Base-by-base conservation (phyloP, 2,329 filamentous ascomycete genomes). In the Metarhizium robertsii region DNA sequence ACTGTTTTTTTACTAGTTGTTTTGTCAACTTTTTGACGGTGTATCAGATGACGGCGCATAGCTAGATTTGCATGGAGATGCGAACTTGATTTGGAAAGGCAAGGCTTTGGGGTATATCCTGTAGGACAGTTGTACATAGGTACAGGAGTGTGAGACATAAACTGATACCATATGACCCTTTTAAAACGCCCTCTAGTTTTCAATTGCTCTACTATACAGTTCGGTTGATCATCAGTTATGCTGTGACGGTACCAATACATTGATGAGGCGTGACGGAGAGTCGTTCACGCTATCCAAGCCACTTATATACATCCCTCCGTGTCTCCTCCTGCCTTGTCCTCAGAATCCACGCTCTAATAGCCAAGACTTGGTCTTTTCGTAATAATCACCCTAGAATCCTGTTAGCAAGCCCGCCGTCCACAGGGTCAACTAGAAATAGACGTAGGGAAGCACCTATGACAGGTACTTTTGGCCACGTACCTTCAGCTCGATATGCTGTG, bases 401-500 rank as follows among this genome's bases (percentile, higher is more conserved):
- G 42, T 45, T 45, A 45, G n/a, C 42, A 45, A 43, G 14, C n/a
- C n/a, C 16, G 10, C 16, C 42, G n/a, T 20, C 10, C 18, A 43
- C 13, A 13, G 8, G 8, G 34, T 6, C 40, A 43, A 18, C 6
- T 18, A 14, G n/a, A 43, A 25, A 25, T 25, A 25, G 8, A 16
- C 42, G 6, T 6, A 14, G 5, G n/a, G 5, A 45, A 8, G 25
- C 18, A 25, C 18, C n/a, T 10, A 6, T 5, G 53, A 18, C 25
- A n/a, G 30, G 10, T 50, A 8, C 32, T 11, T 34, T 32, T 20
- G 13, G 16, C 30, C 30, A 53, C 74, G 63, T 68, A 89, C 88
- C 78, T 86, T 90, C 60, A 95, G 75, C 59, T 86, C 75, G 53
- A 97, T 79, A 64, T 96, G 87, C 52, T 80, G 79, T 48, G 87